These are phyloP conservation scores for Camelina hispida DNA, from an alignment of 345 rosid genomes.

Conservation along the genomic window DNA sequence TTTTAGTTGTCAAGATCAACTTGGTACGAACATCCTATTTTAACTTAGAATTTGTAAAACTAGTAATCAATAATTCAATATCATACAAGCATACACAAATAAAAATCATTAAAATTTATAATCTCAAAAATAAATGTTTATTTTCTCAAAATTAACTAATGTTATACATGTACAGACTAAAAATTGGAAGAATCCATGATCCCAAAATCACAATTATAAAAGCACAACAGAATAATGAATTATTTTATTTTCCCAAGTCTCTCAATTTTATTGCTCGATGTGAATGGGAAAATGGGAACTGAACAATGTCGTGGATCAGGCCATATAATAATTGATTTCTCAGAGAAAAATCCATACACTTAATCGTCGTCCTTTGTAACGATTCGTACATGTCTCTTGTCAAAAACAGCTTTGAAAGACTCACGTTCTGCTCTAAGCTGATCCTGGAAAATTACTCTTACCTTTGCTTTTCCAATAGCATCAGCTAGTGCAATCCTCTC, in stretches of 20 bases:
- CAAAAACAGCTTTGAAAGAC: constrained; percentile 87
- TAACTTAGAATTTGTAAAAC: neutral
- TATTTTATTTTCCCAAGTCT: neutral
- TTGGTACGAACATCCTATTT: neutral
- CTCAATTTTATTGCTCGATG: neutral
- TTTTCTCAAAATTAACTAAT: neutral
- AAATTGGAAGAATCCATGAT: neutral
- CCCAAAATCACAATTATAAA: neutral
- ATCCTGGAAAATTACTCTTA: constrained; percentile 73
- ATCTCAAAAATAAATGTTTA: neutral
- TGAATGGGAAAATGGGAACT: constrained; percentile 23
- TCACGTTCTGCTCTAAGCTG: constrained; percentile 78
- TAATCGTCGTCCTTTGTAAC: constrained; percentile 56
- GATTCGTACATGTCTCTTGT: constrained; percentile 60
- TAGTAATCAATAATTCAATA: neutral
- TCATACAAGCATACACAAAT: neutral
- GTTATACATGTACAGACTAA: neutral
- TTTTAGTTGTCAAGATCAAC: neutral
- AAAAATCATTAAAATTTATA: neutral
- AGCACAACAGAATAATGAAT: neutral
- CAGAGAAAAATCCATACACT: constrained; percentile 15
- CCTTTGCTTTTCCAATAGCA: constrained; percentile 53
- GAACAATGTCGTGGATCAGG: neutral
- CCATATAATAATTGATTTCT: neutral
- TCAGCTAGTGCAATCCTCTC: constrained; percentile 41